These are phyloP conservation scores for Sarocladium brachiariae DNA, from an alignment of 2,329 filamentous ascomycete genomes.

Conservation along the genomic window DNA sequence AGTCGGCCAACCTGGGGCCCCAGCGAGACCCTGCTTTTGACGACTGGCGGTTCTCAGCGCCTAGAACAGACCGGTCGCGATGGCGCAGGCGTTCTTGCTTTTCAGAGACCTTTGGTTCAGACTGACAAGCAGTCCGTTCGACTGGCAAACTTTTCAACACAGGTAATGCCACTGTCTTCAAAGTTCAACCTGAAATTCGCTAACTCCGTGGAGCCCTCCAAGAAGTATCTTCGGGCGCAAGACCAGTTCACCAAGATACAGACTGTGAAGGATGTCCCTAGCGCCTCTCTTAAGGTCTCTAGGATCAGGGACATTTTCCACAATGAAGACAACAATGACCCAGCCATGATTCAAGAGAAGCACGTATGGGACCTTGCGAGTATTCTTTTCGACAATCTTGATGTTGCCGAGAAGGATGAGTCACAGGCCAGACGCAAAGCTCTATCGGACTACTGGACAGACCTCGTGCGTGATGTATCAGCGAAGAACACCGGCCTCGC, in stretches of 20 bases:
- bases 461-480: slow-evolving; percentile 56
- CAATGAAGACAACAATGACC: slow-evolving; percentile 32
- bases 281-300: slow-evolving; percentile 38
- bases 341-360: slow-evolving; percentile 55
- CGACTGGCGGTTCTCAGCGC: slow-evolving; percentile 12
- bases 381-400: slow-evolving; percentile 74
- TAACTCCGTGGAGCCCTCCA: slow-evolving; percentile 37
- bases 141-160: slow-evolving; percentile 54
- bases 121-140: slow-evolving; percentile 59
- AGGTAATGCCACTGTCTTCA: slow-evolving; percentile 26
- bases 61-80: slow-evolving; percentile 1
- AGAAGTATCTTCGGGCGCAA: slow-evolving; percentile 48
- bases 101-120: slow-evolving; percentile 42
- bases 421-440: slow-evolving; percentile 48
- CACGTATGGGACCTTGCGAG: slow-evolving; percentile 80
- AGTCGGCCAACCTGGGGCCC: slow-evolving; percentile 76
- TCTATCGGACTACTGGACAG: slow-evolving; percentile 61
- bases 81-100: slow-evolving; percentile 19
- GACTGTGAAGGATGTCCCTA: slow-evolving; percentile 51
- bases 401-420: slow-evolving; percentile 27
- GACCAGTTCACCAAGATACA: slow-evolving; percentile 48
- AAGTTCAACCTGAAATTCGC: not conserved
- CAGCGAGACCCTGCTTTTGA: slow-evolving; percentile 64
- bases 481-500: slow-evolving; percentile 50
- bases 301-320: slow-evolving; percentile 33